Conservation (phyloP, 1,284 basidiomycete genomes). For the Apiotrichum montevideense region DNA sequence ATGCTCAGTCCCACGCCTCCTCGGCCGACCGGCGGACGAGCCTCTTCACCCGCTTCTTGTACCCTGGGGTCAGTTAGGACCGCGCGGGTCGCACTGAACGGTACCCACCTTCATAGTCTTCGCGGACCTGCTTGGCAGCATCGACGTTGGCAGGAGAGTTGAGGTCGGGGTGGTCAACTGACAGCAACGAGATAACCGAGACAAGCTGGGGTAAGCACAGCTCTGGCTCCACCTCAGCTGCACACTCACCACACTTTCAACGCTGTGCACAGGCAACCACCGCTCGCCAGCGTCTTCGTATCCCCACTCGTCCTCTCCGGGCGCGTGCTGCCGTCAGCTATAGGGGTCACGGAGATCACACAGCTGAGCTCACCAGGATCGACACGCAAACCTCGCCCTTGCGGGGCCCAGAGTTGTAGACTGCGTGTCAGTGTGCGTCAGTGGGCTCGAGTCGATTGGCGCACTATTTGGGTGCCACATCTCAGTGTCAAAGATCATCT, state of each 20-base stretch:
- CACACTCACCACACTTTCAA: conserved; percentile 85
- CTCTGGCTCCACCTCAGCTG: too few species aligned
- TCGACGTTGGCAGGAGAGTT: conserved; percentile 98
- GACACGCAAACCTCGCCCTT: conserved; percentile 94
- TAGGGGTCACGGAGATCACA: neutral
- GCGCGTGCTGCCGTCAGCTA: conserved; percentile 62
- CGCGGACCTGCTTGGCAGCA: conserved; percentile 84
- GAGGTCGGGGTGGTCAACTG: conserved; percentile 82
- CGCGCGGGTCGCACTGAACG: too few species aligned
- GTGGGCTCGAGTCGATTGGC: conserved; percentile 25
- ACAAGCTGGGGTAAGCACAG: conserved; percentile 68
- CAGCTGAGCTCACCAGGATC: conserved; percentile 67
- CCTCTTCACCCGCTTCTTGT: conserved; percentile 88
- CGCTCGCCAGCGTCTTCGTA: conserved; percentile 96
- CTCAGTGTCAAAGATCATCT: conserved; percentile 88
- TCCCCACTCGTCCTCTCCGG: conserved; percentile 95
- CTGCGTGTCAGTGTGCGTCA: conserved; percentile 47
- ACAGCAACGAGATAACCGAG: conserved; percentile 92
- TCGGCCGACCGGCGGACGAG: conserved; percentile 78
- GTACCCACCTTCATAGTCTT: conserved; percentile 58
- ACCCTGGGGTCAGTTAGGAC: conserved; percentile 49
- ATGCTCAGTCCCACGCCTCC: conserved; percentile 63
- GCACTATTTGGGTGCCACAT: conserved; percentile 99
- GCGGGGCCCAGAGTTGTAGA: conserved; percentile 81
- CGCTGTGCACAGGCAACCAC: conserved; percentile 95